Base-by-base conservation (phyloP, 129 eudicot genomes). In the Solidago caesia region DNA sequence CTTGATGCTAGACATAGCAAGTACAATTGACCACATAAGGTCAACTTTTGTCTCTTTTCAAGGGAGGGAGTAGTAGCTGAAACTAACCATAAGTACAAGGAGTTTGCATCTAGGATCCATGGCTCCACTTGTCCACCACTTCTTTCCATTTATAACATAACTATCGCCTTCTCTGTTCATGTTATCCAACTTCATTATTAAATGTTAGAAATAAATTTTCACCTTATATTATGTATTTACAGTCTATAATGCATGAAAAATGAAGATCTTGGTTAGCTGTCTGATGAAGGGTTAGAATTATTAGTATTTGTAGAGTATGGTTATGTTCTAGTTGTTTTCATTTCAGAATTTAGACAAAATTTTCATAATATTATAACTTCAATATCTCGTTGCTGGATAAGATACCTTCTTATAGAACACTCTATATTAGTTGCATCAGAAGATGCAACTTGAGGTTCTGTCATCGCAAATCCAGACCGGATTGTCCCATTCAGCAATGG, bases 81-180 rank as follows among this genome's bases (percentile, higher is more conserved):
- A 65, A 83, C 96, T 82, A 71, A 94, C 99, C 99, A 94, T 94
- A 64, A 94, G 89, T 74, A 94, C 84, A 64, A 94, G 97, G 72
- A 94, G 75, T 81, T 88, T 94, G 87, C 99, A 94, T 87, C 99
- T 84, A 73, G 99, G 99, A 87, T 94, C 99, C 99, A 94, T 94
- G 67, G 99, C 99, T 81, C 99, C 99, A 75, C 99, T 94, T 13
- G 99, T 94, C 99, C 99, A 94, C 99, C 99, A 94, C 75, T 94
- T 94, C 74, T 71, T 88, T 63, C 99, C 99, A 46, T 94, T 94
- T 52, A 94, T 85, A 75, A 94, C 85, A 76, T 94, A 94, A 0
- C 83, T 80, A 74, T 91, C 99, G 13, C 94, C 99, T 33, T 88
- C 84, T 59, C 99, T 94, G 76, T 73, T 80, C 46, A 73, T 71